Base-by-base conservation (phyloP, 208 protist genomes). In the Leishmania braziliensis region DNA sequence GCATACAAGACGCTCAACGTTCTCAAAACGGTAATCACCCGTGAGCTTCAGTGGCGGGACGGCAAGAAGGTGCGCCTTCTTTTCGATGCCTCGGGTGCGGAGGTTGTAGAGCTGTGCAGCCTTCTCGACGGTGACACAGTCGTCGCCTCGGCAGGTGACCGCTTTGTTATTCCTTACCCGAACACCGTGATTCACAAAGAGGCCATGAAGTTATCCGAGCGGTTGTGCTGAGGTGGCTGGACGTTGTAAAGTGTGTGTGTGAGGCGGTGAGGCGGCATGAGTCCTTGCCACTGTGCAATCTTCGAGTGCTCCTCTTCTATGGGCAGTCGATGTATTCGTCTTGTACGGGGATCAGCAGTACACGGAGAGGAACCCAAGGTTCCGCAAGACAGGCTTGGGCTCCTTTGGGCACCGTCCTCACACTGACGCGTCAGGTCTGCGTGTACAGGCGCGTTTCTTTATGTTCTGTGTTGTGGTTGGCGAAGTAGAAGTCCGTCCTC, bases 91-190 rank as follows among this genome's bases (percentile, higher is more conserved):
- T 89, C 88, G 4, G 95, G 95, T 1, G 71, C 75, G 39, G 94
- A 95, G 77, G 91, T 98, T 5, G 77, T 43, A 2, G 82, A 88
- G n/a, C 69, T 96, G 36, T 71, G 85, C 5, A 69, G 87, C 23
- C 78, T 98, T 18, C 26, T 54, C 68, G 92, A 97, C 56, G 94
- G 91, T 8, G 86, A 91, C 66, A 65, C 85, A 0, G 78, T 98
- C 72, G 91, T 98, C 58, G 95, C 92, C 14, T 97, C 94, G 14
- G 84, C 91, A 29, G 95, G 95, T 0, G 93, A 98, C 73, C 84
- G 88, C 16, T 97, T 97, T 84, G 86, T 95, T n/a, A 88, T 96
- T 74, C 95, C 95, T 5, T 94, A 91, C 74, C 91, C 92, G 1
- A 93, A 86, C 70, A 92, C 88, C 18, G 74, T 87, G 5, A 86